Evolutionary conservation across 331 rosid genomes (phyloP).

Genomic region (Telfairia occidentalis): DNA sequence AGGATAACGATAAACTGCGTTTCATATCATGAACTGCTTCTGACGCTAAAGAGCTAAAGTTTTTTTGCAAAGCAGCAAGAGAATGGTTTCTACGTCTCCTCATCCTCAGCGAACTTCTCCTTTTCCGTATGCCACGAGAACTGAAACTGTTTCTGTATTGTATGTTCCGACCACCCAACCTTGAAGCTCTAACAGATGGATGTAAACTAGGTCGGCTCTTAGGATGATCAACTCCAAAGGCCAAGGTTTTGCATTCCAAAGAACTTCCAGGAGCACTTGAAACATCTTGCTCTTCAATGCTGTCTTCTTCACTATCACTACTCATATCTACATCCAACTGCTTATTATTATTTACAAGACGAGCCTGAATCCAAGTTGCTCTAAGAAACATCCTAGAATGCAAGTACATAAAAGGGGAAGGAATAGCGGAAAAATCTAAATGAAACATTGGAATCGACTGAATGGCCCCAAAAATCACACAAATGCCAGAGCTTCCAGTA

Average conservation of each 20-base stretch:
- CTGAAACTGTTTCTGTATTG: constrained; percentile 33
- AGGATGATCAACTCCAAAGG: constrained; percentile 18
- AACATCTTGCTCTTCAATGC: neutral
- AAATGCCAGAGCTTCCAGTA: constrained; percentile 28
- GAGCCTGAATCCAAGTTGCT: neutral
- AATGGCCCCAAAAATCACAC: constrained; percentile 39
- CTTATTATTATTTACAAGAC: constrained; percentile 3
- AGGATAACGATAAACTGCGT: constrained; percentile 20
- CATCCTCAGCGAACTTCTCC: constrained; percentile 66
- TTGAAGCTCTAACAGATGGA: constrained; percentile 32
- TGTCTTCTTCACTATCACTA: constrained; percentile 15
- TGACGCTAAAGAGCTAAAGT: constrained; percentile 25
- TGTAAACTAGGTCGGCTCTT: constrained; percentile 18
- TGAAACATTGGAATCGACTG: constrained; percentile 34
- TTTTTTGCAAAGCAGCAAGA: constrained; percentile 24
- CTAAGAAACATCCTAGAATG: constrained; percentile 26
- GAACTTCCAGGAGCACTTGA: neutral
- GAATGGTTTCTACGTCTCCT: constrained; percentile 44
- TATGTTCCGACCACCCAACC: constrained; percentile 30
- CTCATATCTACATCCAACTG: constrained; percentile 4
- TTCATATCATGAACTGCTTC: constrained; percentile 28
- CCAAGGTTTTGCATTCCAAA: neutral
- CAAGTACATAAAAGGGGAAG: constrained; percentile 45
- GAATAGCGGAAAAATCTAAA: constrained; percentile 71
- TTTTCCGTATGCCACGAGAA: constrained; percentile 47